Conservation (phyloP, 2,329 filamentous ascomycete genomes). For the Beauveria rudraprayagi region DNA sequence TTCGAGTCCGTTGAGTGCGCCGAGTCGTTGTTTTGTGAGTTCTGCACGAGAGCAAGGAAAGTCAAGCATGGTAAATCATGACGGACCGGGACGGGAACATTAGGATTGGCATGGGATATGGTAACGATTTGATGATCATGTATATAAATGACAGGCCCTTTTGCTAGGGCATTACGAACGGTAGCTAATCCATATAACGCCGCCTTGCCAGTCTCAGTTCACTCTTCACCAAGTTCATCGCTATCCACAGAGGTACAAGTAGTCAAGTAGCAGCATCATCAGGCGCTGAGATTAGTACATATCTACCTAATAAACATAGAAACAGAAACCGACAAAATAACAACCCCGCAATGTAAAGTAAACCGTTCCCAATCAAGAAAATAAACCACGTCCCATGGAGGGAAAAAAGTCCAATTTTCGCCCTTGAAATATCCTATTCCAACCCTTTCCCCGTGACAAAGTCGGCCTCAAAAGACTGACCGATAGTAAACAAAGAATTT, state of each 20-base stretch:
- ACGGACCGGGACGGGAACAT: no score
- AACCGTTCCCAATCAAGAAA: background rate
- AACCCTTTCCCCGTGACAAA: background rate
- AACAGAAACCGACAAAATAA: background rate
- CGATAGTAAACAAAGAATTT: background rate
- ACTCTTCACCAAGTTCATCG: background rate
- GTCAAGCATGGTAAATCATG: background rate
- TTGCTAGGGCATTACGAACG: background rate
- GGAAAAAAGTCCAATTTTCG: background rate
- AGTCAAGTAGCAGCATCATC: background rate
- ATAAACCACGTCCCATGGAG: background rate
- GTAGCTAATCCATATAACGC: background rate
- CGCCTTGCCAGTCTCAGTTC: background rate
- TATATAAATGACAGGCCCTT: background rate
- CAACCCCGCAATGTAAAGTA: background rate
- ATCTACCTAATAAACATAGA: conserved; percentile 2
- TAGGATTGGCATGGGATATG: background rate
- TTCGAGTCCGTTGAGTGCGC: conserved; percentile 10
- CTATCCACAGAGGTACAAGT: background rate
- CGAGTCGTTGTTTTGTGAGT: no score
- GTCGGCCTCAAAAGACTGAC: background rate
- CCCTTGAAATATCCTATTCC: background rate
- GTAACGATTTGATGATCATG: conserved; percentile 1
- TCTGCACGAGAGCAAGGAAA: background rate
- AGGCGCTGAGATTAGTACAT: conserved; percentile 6